phyloP scores from a whole-genome alignment of 805 yeast genomes.

The Nakazawaea populi region DNA sequence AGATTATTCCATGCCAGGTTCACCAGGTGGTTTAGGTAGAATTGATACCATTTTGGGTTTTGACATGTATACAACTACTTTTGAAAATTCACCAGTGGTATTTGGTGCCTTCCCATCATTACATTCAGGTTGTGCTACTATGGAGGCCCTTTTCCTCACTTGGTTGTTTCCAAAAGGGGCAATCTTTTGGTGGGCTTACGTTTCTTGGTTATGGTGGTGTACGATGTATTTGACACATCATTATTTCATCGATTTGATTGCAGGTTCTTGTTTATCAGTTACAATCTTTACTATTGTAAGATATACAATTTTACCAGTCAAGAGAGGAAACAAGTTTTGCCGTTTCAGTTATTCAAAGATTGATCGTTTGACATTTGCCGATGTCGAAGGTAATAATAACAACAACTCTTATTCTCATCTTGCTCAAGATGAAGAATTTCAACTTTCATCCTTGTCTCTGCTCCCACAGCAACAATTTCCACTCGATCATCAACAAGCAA shows the following conservation, averaged over 20 bases:
- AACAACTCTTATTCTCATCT: background rate
- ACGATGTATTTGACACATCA: conserved; percentile 98
- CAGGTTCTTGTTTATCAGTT: conserved; percentile 84
- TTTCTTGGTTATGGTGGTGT: conserved; percentile 96
- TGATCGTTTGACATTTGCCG: conserved; percentile 13
- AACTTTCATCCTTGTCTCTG: background rate
- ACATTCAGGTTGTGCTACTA: conserved; percentile 91
- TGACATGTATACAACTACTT: conserved; percentile 77
- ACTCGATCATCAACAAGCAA: background rate
- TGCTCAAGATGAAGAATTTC: conserved; percentile 4
- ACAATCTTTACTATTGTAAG: conserved; percentile 65
- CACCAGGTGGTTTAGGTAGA: conserved; percentile 92
- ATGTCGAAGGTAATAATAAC: conserved; percentile 1
- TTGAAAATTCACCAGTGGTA: conserved; percentile 81
- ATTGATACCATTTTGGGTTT: conserved; percentile 76
- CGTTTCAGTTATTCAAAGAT: conserved; percentile 60
- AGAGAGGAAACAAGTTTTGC: conserved; percentile 47
- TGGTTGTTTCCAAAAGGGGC: conserved; percentile 73
- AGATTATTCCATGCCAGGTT: conserved; percentile 83
- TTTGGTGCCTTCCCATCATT: conserved; percentile 78
- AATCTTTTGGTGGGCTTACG: conserved; percentile 67
- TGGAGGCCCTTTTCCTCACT: conserved; percentile 84
- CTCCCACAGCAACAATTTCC: background rate
- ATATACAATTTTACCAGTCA: conserved; percentile 57
- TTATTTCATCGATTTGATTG: conserved; percentile 87